Conservation (phyloP, 805 yeast species). For the Brettanomyces naardenensis region DNA sequence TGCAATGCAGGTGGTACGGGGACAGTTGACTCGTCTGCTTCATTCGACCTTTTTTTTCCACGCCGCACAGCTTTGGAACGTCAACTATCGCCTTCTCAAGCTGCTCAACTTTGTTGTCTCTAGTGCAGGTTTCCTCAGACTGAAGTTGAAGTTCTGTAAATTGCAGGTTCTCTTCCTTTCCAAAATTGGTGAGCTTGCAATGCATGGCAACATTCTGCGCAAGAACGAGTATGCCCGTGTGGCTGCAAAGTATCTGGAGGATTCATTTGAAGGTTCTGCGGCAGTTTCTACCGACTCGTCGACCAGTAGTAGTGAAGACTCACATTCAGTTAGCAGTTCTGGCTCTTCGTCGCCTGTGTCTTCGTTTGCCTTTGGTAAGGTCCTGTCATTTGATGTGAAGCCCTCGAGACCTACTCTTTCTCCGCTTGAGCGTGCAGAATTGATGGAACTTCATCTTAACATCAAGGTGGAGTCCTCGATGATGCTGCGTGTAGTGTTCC, state of each 20-base stretch:
- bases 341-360: background rate
- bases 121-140: slow-evolving; percentile 17
- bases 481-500: slow-evolving; percentile 47
- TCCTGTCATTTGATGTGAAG: slow-evolving; percentile 2
- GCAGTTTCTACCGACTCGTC: slow-evolving; percentile 3
- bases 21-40: too few species aligned
- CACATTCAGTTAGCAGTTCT: background rate
- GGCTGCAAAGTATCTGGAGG: slow-evolving; percentile 27
- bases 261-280: slow-evolving; percentile 16
- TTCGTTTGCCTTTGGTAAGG: background rate
- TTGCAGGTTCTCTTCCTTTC: slow-evolving; percentile 21
- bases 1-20: slow-evolving; percentile 14
- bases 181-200: slow-evolving; percentile 20
- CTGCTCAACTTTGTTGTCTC: slow-evolving; percentile 14
- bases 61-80: slow-evolving; percentile 20
- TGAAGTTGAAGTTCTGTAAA: slow-evolving; percentile 25
- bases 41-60: slow-evolving; percentile 20
- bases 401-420: slow-evolving; percentile 1
- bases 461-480: slow-evolving; percentile 44
- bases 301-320: background rate
- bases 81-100: slow-evolving; percentile 17
- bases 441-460: slow-evolving; percentile 22
- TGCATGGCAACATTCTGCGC: slow-evolving; percentile 22
- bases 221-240: slow-evolving; percentile 27
- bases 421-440: slow-evolving; percentile 10